Base-by-base conservation (phyloP, 345 rosid genomes). In the Populus deltoides region DNA sequence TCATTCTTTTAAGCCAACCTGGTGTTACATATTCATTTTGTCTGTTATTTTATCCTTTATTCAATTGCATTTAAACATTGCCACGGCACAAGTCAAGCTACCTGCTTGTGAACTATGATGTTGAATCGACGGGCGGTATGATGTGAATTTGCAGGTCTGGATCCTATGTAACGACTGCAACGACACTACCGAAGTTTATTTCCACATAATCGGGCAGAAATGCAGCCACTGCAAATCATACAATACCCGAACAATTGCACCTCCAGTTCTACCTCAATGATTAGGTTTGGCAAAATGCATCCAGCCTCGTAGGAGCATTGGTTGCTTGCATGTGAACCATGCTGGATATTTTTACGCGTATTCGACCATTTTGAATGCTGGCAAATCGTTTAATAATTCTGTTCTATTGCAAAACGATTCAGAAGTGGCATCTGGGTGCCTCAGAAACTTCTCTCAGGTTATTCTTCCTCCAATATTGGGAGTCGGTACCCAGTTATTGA, bases 161-260 rank as follows among this genome's bases (percentile, higher is more conserved):
- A 92, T 96, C 78, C 89, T 96, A 24, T 96, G 99, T 79, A 96
- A 96, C 35, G 98, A 96, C 89, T 96, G 99, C 86, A 96, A 92
- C 3, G 97, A 93, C 89, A 96, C 97, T 3, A 91, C 98, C 0
- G 98, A 96, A 81, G 97, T 91, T 7, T 84, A 90, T 87, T 96
- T 91, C 85, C 97, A 96, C 80, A 88, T 96, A 77, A 86, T 92
- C 0, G 97, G 99, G 45, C 97, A 96, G 85, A 96, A 93, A 87
- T 96, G 99, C 82, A 79, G 91, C 75, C 98, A 93, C 77, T 96
- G 99, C 87, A 86, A 83, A 74, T 96, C 99, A 47, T 96, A 96
- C 83, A 96, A 96, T 72, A 96, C 99, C 16, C 89, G 99, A 47
- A 87, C 88, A 4, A 87, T 93, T 2, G 88, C 90, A 11, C 97